Evolutionary conservation across 257 asterid species (phyloP), one percentile per base, ranked within the genome.

Genomic region (Plantago elongata): DNA sequence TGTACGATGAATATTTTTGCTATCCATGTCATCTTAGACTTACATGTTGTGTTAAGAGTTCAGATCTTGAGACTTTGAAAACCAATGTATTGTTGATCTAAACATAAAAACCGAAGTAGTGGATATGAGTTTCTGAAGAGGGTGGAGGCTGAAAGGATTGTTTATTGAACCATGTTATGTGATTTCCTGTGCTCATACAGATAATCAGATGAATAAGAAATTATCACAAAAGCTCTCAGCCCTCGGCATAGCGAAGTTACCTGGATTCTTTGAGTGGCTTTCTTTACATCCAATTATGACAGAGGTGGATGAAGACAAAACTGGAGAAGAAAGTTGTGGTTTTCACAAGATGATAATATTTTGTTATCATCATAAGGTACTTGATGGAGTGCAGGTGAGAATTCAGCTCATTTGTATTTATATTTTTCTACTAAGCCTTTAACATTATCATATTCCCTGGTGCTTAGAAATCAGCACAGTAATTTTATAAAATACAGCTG

Each of bases 201-300:
- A 77, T 62, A 68, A 66, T 75, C 81, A 72, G 68, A 77, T 66
- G 68, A 69, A 68, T 55, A 57, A 61, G 45, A 74, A 71, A 55
- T 72, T 82, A 81, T 68, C 80, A 22, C 67, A 67, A 62, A 83
- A 81, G 78, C 88, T 87, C 51, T 80, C 83, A 29, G 93, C 88
- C 40, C 84, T 92, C 73, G 99, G 99, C 61, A 51, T 92, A 38
- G 97, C 99, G 9, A 92, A 92, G 64, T 63, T 92, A 73, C 81
- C 89, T 8, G 97, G 99, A 59, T 92, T 92, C 78, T 71, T 81
- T 72, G 96, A 92, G 75, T 92, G 99, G 99, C 99, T 92, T 49
- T 83, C 86, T 43, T 76, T 85, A 50, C 97, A 92, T 80, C 99
- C 99, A 61, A 82, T 84, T 45, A 65, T 82, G 78, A 51, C 83